These are phyloP conservation scores for Poronia punctata DNA, from an alignment of 495 filamentous ascomycete genomes.

Conservation along the genomic window DNA sequence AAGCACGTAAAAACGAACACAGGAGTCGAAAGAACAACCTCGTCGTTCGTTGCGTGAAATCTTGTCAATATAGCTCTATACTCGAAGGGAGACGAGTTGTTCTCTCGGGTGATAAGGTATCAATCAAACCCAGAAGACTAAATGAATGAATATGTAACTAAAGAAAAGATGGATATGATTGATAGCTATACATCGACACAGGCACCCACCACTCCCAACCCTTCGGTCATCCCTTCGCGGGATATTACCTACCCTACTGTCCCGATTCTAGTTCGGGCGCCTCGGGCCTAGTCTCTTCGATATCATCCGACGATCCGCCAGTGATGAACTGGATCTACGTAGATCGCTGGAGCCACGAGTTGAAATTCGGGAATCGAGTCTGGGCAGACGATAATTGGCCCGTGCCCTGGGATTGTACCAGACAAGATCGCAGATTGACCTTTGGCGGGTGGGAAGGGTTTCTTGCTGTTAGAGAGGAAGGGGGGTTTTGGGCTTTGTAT, in stretches of 20 bases:
- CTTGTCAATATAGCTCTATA: conserved; percentile 27
- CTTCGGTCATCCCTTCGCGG: conserved; percentile 42
- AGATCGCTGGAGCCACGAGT: conserved; percentile 40
- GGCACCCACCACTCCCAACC: conserved; percentile 24
- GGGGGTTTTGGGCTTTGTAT: conserved; percentile 39
- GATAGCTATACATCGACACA: conserved; percentile 31
- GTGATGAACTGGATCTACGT: conserved; percentile 51
- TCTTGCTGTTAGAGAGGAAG: conserved; percentile 36
- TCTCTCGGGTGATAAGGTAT: conserved; percentile 36
- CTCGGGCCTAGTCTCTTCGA: conserved; percentile 43
- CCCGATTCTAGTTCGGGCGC: conserved; percentile 33
- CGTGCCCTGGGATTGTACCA: conserved; percentile 41
- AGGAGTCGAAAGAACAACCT: conserved; percentile 44
- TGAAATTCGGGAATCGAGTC: conserved; percentile 40
- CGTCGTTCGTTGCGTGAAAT: conserved; percentile 37
- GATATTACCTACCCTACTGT: conserved; percentile 46
- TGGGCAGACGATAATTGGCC: conserved; percentile 33
- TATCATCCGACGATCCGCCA: conserved; percentile 37
- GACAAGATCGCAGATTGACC: conserved; percentile 36
- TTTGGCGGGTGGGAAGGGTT: conserved; percentile 48
- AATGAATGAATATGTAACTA: not conserved
- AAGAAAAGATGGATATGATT: conserved; percentile 17
- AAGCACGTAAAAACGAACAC: conserved; percentile 40
- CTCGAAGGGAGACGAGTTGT: conserved; percentile 42
- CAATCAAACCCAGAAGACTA: conserved; percentile 5